Evolutionary conservation across 2,329 filamentous ascomycete species (phyloP).

Genomic region (Aureobasidium sp.): DNA sequence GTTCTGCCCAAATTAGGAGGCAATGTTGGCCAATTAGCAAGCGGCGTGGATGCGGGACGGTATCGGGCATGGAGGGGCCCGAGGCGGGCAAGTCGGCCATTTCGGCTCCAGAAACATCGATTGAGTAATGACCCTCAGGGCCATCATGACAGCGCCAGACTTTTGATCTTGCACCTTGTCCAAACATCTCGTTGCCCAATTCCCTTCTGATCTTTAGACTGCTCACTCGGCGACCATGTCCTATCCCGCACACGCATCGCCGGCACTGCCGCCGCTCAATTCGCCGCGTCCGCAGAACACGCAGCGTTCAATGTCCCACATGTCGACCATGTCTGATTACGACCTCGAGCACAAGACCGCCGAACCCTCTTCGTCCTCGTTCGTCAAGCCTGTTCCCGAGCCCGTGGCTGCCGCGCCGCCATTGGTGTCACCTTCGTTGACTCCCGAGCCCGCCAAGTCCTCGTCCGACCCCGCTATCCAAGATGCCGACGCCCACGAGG

Average conservation of each 20-base stretch:
- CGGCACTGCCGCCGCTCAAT: constrained; percentile 38
- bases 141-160: constrained; percentile 10
- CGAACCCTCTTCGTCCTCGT: constrained; percentile 17
- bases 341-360: constrained; percentile 27
- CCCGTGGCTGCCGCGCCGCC: constrained; percentile 31
- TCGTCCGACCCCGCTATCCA: constrained; percentile 24
- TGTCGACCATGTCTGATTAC: constrained; percentile 33
- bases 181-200: neutral
- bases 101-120: constrained; percentile 1
- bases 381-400: constrained; percentile 15
- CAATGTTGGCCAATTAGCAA: neutral
- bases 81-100: neutral
- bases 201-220: neutral
- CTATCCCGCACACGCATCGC: constrained; percentile 36
- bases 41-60: neutral
- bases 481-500: constrained; percentile 23
- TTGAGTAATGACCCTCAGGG: neutral
- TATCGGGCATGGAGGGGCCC: constrained; percentile 4
- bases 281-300: constrained; percentile 44
- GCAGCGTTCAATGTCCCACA: constrained; percentile 26
- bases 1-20: neutral
- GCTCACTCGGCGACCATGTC: neutral
- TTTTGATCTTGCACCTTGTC: neutral
- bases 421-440: constrained; percentile 42
- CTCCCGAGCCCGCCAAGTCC: constrained; percentile 27